These are phyloP conservation scores for Raphanus sativus DNA, from an alignment of 345 rosid genomes.

Conservation along the genomic window DNA sequence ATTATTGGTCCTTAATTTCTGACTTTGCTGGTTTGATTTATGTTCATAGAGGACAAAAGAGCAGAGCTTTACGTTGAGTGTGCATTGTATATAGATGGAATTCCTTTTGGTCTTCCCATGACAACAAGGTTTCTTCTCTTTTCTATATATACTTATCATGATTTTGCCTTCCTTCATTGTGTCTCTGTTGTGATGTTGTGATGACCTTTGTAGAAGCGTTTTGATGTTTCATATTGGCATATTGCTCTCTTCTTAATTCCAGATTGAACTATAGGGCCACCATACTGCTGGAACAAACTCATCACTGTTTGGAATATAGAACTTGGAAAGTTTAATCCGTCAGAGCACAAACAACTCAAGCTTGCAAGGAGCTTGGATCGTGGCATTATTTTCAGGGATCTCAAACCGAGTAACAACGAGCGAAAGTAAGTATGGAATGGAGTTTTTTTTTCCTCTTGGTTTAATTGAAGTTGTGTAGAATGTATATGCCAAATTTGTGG, in stretches of 20 bases:
- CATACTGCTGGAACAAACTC: conserved; percentile 65
- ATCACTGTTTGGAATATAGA: conserved; percentile 82
- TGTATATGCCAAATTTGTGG: too few relatives aligned
- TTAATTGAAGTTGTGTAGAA: not conserved
- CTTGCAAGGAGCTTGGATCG: conserved; percentile 95
- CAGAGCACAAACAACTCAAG: conserved; percentile 93
- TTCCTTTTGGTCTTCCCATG: too few relatives aligned
- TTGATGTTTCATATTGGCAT: conserved; percentile 11
- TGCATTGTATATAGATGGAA: too few relatives aligned
- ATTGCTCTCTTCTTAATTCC: conserved; percentile 32
- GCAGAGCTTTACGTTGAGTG: too few relatives aligned
- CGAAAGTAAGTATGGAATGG: conserved; percentile 61
- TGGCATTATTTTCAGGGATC: conserved; percentile 95
- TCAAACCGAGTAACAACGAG: conserved; percentile 79
- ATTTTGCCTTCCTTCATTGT: not conserved
- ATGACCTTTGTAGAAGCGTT: not conserved
- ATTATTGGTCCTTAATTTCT: too few relatives aligned
- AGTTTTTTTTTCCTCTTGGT: not conserved
- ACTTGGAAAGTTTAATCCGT: conserved; percentile 75
- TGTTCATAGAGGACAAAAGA: too few relatives aligned
- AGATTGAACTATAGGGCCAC: conserved; percentile 85
- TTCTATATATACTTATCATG: too few relatives aligned
- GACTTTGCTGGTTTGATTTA: too few relatives aligned
- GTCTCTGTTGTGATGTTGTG: not conserved
- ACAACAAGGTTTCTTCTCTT: conserved; percentile 42